phyloP scores from a whole-genome alignment of 169 alveolate genomes.

The Blepharisma undulans region DNA sequence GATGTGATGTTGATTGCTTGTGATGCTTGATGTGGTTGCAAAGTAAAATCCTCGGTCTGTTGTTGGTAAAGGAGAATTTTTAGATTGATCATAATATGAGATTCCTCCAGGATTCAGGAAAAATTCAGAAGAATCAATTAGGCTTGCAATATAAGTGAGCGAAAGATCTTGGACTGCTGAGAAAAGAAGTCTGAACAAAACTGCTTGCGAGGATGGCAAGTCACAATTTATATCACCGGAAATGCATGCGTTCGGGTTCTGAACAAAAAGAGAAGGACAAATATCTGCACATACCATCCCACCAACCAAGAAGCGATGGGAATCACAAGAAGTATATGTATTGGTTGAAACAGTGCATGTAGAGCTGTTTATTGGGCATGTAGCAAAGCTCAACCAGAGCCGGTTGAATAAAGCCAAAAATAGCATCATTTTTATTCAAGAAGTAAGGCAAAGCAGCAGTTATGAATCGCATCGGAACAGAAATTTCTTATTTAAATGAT shows the following conservation, averaged over 20 bases:
- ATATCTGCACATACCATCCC: neutral
- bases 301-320: neutral
- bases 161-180: neutral
- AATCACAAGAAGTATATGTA: neutral
- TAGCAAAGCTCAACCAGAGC: neutral
- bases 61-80: neutral
- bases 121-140: neutral
- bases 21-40: neutral
- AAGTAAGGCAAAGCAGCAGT: neutral
- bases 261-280: neutral
- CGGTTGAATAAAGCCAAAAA: neutral
- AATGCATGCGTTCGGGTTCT: neutral
- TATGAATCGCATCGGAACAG: neutral
- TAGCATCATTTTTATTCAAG: neutral
- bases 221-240: neutral
- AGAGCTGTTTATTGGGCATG: neutral
- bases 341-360: neutral
- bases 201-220: neutral
- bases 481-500: no score
- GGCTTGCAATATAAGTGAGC: neutral
- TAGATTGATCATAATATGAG: neutral
- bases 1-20: neutral
- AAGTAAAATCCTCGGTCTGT: neutral
- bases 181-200: neutral
- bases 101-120: neutral